Evolutionary conservation across 2,329 filamentous ascomycete species (phyloP).

Genomic region (Epichloe gansuensis): DNA sequence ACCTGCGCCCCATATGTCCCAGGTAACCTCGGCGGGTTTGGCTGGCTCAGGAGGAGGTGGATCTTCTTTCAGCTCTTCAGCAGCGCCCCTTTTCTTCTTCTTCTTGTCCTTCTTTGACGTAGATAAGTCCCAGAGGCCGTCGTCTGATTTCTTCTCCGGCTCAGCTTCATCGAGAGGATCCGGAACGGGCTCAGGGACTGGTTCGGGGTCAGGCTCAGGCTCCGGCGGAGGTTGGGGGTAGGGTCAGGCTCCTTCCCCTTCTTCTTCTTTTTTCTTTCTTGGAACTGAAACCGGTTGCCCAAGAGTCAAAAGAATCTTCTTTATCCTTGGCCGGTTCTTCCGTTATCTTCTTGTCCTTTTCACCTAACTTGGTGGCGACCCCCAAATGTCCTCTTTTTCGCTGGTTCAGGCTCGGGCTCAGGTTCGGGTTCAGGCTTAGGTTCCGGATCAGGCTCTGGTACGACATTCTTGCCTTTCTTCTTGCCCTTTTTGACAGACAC

Average conservation of each 20-base stretch:
- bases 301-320: constrained; percentile 16
- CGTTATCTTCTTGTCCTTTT: constrained; percentile 19
- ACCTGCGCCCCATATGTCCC: neutral
- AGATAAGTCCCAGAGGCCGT: constrained; percentile 13
- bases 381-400: constrained; percentile 22
- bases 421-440: constrained; percentile 11
- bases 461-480: constrained; percentile 31
- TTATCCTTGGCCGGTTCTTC: constrained; percentile 7
- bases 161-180: constrained; percentile 5
- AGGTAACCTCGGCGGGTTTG: constrained; percentile 3
- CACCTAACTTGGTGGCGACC: constrained; percentile 15
- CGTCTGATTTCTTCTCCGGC: constrained; percentile 3
- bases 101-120: constrained; percentile 10
- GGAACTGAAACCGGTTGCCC: constrained; percentile 11
- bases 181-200: constrained; percentile 13
- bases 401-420: constrained; percentile 12
- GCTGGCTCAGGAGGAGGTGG: neutral
- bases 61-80: neutral
- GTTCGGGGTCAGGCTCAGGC: constrained; percentile 9
- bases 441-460: constrained; percentile 5
- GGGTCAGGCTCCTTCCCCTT: constrained; percentile 6
- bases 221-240: neutral
- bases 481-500: constrained; percentile 20
- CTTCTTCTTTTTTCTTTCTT: constrained; percentile 13
- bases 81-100: constrained; percentile 7